Evolutionary conservation across 2,329 filamentous ascomycete species (phyloP).

Genomic region (Diaporthe sp.): DNA sequence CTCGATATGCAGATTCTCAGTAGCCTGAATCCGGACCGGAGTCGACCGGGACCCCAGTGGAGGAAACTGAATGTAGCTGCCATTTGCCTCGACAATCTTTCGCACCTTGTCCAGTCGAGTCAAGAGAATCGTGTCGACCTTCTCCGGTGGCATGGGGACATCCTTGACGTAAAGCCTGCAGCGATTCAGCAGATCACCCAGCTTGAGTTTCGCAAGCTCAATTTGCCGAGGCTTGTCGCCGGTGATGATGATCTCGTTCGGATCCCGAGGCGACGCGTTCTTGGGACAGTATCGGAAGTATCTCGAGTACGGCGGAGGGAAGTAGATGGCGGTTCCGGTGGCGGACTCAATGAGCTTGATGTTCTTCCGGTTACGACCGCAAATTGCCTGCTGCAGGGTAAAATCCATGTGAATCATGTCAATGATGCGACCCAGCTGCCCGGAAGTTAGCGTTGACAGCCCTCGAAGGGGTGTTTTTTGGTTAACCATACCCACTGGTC

Average conservation of each 20-base stretch:
- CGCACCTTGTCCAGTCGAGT: conserved; percentile 95
- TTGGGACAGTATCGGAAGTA: conserved; percentile 91
- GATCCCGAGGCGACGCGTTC: conserved; percentile 83
- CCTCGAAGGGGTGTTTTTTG: background rate
- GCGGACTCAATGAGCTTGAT: conserved; percentile 98
- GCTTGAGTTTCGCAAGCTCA: conserved; percentile 87
- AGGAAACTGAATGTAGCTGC: conserved; percentile 94
- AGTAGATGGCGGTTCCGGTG: conserved; percentile 97
- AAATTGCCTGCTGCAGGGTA: conserved; percentile 90
- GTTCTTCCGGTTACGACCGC: conserved; percentile 94
- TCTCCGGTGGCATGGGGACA: conserved; percentile 87
- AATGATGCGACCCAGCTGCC: conserved; percentile 77
- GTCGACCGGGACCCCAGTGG: conserved; percentile 87
- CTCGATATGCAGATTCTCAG: conserved; percentile 93
- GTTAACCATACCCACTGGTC: conserved; percentile 81
- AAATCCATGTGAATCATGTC: conserved; percentile 87
- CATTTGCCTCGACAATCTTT: conserved; percentile 97
- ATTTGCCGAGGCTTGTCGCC: conserved; percentile 89
- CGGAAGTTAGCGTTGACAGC: conserved; percentile 49
- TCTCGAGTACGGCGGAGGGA: conserved; percentile 92
- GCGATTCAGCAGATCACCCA: conserved; percentile 85
- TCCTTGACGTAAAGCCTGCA: conserved; percentile 93
- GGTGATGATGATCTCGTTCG: conserved; percentile 94
- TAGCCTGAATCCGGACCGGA: conserved; percentile 90
- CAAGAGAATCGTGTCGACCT: conserved; percentile 94